Conservation (phyloP, 2,329 filamentous ascomycete genomes). For the Scedosporium apiospermum region DNA sequence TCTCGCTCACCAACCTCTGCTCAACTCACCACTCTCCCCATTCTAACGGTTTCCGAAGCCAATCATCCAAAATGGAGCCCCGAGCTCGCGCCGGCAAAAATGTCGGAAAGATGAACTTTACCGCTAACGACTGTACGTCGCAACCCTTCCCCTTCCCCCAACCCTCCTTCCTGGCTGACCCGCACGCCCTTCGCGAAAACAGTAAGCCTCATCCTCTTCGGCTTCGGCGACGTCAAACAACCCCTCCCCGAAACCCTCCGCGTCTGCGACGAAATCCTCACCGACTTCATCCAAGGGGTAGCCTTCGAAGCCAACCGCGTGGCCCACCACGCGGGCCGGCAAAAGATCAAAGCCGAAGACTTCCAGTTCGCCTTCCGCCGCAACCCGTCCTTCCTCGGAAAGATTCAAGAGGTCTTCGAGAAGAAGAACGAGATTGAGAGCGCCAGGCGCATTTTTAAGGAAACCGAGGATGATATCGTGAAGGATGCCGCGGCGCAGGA, state of each 20-base stretch:
- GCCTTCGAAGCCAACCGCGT: constrained; percentile 82
- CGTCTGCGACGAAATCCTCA: constrained; percentile 88
- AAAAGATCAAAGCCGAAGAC: constrained; percentile 97
- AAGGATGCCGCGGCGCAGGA: constrained; percentile 33
- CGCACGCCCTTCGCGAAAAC: constrained; percentile 8
- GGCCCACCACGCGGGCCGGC: constrained; percentile 76
- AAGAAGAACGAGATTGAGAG: constrained; percentile 82
- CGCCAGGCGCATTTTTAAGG: constrained; percentile 65
- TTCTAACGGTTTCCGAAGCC: not conserved
- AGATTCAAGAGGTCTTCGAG: constrained; percentile 81
- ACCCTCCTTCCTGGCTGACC: not conserved
- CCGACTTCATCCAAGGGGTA: constrained; percentile 91
- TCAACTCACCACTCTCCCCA: not conserved
- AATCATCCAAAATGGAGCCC: constrained; percentile 53
- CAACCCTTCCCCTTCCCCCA: not conserved
- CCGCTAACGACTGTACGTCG: constrained; percentile 56
- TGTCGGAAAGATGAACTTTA: constrained; percentile 76
- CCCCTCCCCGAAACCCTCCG: constrained; percentile 78
- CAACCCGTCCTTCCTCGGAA: constrained; percentile 76
- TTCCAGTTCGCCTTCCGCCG: constrained; percentile 89
- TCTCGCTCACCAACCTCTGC: not conserved
- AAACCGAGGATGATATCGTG: constrained; percentile 53
- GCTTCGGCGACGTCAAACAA: constrained; percentile 67
- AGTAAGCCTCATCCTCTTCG: constrained; percentile 69
- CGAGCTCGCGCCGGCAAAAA: constrained; percentile 69